Conservation (phyloP, 1,139 yeast genomes). For the Pichia sp. region DNA sequence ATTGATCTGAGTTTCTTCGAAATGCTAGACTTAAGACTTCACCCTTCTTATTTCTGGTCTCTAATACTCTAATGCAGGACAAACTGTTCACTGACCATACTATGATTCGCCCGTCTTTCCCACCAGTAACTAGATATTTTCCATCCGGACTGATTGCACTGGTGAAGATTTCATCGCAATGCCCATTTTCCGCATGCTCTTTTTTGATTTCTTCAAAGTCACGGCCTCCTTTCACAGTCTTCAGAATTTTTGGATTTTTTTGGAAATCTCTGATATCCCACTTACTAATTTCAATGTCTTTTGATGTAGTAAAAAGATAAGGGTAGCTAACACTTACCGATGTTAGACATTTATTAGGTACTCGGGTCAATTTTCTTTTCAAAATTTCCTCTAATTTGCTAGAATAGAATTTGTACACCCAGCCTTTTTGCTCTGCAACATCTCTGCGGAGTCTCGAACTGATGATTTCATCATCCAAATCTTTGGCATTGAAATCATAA, state of each 20-base stretch:
- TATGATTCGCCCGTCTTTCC: constrained; percentile 71
- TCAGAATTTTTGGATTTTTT: constrained; percentile 58
- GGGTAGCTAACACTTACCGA: constrained; percentile 52
- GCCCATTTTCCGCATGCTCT: constrained; percentile 54
- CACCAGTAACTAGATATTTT: constrained; percentile 84
- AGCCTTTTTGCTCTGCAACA: constrained; percentile 86
- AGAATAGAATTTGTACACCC: constrained; percentile 61
- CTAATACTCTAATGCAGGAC: constrained; percentile 70
- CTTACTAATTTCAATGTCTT: constrained; percentile 75
- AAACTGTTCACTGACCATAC: constrained; percentile 84
- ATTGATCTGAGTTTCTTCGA: constrained; percentile 75
- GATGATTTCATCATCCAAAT: constrained; percentile 81
- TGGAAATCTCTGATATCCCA: constrained; percentile 57
- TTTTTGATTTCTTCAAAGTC: constrained; percentile 38
- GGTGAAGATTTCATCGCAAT: constrained; percentile 68
- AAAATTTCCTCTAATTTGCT: constrained; percentile 38
- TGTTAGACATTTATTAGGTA: constrained; percentile 58
- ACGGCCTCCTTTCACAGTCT: constrained; percentile 62
- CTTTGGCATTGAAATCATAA: constrained; percentile 83
- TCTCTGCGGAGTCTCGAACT: constrained; percentile 78
- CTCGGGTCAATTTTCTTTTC: constrained; percentile 42
- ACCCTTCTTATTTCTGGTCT: constrained; percentile 65
- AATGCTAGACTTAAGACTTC: constrained; percentile 70
- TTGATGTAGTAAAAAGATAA: constrained; percentile 74
- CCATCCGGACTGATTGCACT: constrained; percentile 89